A percentile compares a stretch with the other conserved stretches of the same genome.
These are phyloP conservation scores for Talaromyces albobiverticillius DNA, from an alignment of 2,329 filamentous ascomycete genomes.

Conservation along the genomic window DNA sequence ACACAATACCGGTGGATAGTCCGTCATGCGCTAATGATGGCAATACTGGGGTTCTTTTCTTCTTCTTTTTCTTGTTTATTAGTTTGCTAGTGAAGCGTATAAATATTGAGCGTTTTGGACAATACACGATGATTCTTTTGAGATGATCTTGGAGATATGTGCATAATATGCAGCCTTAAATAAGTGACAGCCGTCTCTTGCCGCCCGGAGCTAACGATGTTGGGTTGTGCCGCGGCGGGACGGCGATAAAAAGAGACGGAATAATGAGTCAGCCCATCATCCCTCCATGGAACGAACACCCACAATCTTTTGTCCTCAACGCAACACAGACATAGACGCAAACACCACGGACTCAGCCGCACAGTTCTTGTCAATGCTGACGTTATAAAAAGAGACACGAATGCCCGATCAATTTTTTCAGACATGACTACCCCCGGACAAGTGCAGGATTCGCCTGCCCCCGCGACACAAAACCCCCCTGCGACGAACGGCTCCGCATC, in stretches of 20 bases:
- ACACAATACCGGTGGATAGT: not conserved
- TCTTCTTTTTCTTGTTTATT: constrained; percentile 6
- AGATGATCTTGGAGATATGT: no score
- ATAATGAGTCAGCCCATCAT: not conserved
- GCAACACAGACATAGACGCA: not conserved
- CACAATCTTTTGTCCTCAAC: not conserved
- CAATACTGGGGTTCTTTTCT: not conserved
- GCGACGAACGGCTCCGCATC: constrained; percentile 9
- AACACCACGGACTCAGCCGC: not conserved
- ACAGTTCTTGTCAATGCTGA: not conserved
- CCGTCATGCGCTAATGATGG: not conserved
- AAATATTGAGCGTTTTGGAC: constrained; percentile 2
- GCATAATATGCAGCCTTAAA: no score
- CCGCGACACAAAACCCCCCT: constrained; percentile 6
- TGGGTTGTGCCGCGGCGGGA: constrained; percentile 2
- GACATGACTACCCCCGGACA: constrained; percentile 11
- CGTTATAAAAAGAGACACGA: not conserved
- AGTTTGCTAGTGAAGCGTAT: not conserved
- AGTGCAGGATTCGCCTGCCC: constrained; percentile 5
- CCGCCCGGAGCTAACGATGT: no score
- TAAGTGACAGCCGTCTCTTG: no score
- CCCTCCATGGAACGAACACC: constrained; percentile 4
- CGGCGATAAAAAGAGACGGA: constrained; percentile 1
- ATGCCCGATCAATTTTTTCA: not conserved
- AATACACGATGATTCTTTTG: not conserved